Evolutionary conservation across 139 green algal genomes (phyloP), one percentile per base, ranked within the genome.

Genomic region (Zygnema cylindricum): DNA sequence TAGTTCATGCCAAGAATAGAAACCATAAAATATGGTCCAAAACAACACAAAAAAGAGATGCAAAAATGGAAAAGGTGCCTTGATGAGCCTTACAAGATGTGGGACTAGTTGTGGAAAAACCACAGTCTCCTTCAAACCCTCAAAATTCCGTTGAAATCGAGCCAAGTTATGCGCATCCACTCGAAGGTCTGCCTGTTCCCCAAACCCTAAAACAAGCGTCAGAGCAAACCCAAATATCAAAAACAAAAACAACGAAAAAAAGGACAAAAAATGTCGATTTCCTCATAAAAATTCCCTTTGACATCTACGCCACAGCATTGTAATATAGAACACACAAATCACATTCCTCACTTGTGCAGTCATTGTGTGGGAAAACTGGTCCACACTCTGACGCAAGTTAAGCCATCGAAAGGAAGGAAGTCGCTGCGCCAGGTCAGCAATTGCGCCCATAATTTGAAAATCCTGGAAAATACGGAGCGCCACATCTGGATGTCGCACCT

Each of bases 91-190:
- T 71, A 78, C 30, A 55, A 91, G 23, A 82, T 81, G 25, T 35
- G 55, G 22, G 30, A 89, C 25, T 41, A 69, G 41, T 40, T 32
- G 25, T 0, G 38, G 36, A 1, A 86, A 40, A 43, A 84, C 63
- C 32, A 84, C 82, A 1, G 33, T 93, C 88, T 22, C 83, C 71
- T 2, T 84, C 81, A 86, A 98, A 98, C 92, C 69, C 54, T 76
- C 55, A 85, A 98, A 98, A 43, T 94, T 91, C 32, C 88, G 43
- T 40, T 98, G 87, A 92, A 98, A 94, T n/a, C 49, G 7, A 25
- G 49, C 49, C 49, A 63, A 63, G 49, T 63, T 63, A 63, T 16
- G 49, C 49, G 49, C 78, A 1, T 69, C 38, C 0, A 54, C 78
- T 1, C 21, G 7, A 0, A 86, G 78, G 78, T 86, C 78, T 63